These are phyloP conservation scores for Omphalea diandra DNA, from an alignment of 441 rosid species.

Conservation along the genomic window DNA sequence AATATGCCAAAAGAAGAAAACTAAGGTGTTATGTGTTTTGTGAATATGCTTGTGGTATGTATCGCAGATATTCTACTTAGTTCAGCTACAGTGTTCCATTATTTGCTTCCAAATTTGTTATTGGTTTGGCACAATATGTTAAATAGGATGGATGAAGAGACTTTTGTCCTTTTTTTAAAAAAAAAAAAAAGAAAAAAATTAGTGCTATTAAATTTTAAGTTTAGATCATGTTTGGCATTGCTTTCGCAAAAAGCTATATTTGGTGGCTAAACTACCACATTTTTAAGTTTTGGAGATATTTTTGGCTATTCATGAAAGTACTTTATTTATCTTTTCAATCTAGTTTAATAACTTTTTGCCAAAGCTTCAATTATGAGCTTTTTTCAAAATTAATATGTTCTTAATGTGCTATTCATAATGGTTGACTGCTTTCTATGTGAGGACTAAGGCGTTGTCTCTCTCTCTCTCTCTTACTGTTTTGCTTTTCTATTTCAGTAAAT, in stretches of 20 bases:
- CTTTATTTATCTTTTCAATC: no score
- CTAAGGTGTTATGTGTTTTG: not conserved
- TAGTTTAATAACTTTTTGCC: no score
- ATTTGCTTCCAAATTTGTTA: not conserved
- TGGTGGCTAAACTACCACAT: no score
- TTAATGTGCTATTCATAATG: not conserved
- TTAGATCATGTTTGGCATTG: no score
- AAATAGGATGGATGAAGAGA: not conserved
- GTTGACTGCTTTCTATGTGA: not conserved
- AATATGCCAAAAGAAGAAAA: not conserved
- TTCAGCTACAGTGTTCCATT: not conserved
- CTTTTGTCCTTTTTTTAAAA: not conserved
- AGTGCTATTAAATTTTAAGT: no score
- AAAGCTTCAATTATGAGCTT: no score
- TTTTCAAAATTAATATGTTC: no score
- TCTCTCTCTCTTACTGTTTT: not conserved
- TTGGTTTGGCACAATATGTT: not conserved
- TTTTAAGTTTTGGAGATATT: no score
- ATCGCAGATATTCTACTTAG: not conserved
- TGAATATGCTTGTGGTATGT: not conserved
- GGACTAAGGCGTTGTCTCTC: not conserved
- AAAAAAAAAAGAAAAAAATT: no score
- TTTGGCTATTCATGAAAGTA: no score
- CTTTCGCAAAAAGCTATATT: no score
- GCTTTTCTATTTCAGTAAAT: not conserved